These are phyloP conservation scores for Saccharomyces kudriavzevii DNA, from an alignment of 805 yeast genomes.

Conservation along the genomic window DNA sequence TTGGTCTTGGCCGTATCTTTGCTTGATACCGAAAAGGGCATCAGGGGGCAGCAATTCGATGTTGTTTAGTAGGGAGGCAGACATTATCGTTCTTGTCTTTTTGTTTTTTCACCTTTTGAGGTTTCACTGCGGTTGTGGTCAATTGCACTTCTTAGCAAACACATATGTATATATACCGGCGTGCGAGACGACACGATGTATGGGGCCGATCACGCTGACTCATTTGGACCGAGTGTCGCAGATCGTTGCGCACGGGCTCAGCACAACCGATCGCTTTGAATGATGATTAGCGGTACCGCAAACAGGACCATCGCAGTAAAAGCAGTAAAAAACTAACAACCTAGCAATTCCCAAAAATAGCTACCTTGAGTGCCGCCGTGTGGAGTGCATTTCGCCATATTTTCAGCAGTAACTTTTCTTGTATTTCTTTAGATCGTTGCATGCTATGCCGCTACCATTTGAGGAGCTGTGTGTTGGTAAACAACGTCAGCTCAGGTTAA, in stretches of 20 bases:
- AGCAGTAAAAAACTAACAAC: neutral
- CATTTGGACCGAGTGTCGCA: neutral
- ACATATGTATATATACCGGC: neutral
- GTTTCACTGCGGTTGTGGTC: neutral
- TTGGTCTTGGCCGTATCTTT: conserved; percentile 50
- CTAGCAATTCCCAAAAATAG: neutral
- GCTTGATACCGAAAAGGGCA: conserved; percentile 76
- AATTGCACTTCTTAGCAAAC: neutral
- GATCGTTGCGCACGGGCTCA: neutral
- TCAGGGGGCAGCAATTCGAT: conserved; percentile 71
- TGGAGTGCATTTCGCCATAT: neutral
- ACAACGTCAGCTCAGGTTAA: neutral
- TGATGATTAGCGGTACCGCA: neutral
- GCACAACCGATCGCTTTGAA: neutral
- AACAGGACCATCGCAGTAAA: neutral
- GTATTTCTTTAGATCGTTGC: neutral
- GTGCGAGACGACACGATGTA: neutral
- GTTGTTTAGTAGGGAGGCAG: conserved; percentile 31
- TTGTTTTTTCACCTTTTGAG: neutral
- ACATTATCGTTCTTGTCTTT: conserved; percentile 8
- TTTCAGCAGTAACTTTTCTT: too few relatives aligned
- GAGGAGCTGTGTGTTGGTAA: neutral
- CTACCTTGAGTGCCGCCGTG: neutral
- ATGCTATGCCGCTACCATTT: neutral
- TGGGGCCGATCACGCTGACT: neutral